Evolutionary conservation across 1,139 yeast species (phyloP), one percentile per base, ranked within the genome.

Genomic region (Blastobotrys petasosporus): DNA sequence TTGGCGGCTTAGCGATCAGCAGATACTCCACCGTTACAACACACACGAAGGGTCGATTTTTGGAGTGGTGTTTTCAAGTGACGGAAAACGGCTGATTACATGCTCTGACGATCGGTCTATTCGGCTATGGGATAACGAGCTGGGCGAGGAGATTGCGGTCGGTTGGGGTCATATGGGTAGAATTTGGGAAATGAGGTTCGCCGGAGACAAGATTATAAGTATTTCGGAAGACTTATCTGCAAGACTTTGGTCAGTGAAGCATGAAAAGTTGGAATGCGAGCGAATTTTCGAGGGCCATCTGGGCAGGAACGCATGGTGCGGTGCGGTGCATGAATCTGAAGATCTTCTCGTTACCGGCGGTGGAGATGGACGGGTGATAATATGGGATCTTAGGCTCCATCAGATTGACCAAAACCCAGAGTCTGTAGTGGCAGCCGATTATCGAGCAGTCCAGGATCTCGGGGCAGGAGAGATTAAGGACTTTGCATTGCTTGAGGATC

Each of bases 131-230:
- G 79, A 78, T 53, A 67, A 82, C 51, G 56, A 60, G 5, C 40
- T 57, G 2, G 92, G 94, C 0, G 55, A 67, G 6, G 66, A 80
- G 30, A 54, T 85, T 32, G 83, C 92, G 1, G 77, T 80, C 34
- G 97, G 96, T 0, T 92, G 97, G 97, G 97, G 97, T 12, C 98
- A 92, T 62, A 83, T 85, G 2, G 90, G 97, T 0, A 75, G 98
- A 60, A 88, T 92, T 37, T 92, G 98, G 98, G 77, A 76, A 37
- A 70, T 92, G 45, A 73, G 73, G 38, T 87, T 88, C 62, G 64
- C 62, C 6, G 61, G 66, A 36, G 53, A 58, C 1, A 59, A 63
- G 10, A 60, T 82, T 1, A 68, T 77, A 25, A 83, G 94, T 65
- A 79, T 81, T 11, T 88, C 96, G 8, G 98, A 92, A 63, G 98